Evolutionary conservation across 352 stramenopile species (phyloP).

Genomic region (Phytophthora meadii): DNA sequence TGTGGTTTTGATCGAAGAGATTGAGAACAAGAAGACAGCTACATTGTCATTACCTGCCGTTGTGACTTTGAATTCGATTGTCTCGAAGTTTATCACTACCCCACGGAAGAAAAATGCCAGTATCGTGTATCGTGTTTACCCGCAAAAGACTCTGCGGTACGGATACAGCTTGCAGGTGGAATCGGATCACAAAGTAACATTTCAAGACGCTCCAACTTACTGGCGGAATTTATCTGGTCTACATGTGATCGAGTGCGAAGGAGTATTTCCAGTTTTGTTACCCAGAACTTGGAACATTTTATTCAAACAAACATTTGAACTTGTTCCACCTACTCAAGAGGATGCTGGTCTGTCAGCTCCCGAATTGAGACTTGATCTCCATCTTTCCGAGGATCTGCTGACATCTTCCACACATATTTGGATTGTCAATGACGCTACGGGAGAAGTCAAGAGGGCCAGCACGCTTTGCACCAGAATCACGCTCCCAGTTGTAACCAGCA

Average conservation of each 20-base stretch:
- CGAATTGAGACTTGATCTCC: conserved; percentile 60
- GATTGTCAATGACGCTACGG: conserved; percentile 56
- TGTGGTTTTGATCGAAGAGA: conserved; percentile 57
- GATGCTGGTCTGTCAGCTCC: conserved; percentile 12
- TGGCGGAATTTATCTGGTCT: conserved; percentile 55
- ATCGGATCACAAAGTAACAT: conserved; percentile 44
- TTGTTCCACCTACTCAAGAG: conserved; percentile 20
- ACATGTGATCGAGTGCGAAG: conserved; percentile 58
- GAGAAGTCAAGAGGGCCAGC: conserved; percentile 38
- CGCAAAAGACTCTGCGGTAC: conserved; percentile 52
- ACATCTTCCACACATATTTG: conserved; percentile 51
- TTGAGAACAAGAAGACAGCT: background rate
- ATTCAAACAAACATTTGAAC: conserved; percentile 66
- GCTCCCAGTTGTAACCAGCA: conserved; percentile 14
- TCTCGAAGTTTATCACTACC: conserved; percentile 45
- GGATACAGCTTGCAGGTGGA: conserved; percentile 70
- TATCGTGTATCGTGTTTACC: conserved; percentile 57
- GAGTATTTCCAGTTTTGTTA: conserved; percentile 53
- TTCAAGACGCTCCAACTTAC: conserved; percentile 49
- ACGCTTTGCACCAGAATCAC: conserved; percentile 41
- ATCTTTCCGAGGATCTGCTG: conserved; percentile 64
- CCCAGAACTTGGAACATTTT: conserved; percentile 62
- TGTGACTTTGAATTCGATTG: conserved; percentile 46
- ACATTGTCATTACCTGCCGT: conserved; percentile 24
- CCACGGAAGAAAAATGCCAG: conserved; percentile 12